Conservation (phyloP, 2,329 filamentous ascomycete species). For the Phialophora chinensis region DNA sequence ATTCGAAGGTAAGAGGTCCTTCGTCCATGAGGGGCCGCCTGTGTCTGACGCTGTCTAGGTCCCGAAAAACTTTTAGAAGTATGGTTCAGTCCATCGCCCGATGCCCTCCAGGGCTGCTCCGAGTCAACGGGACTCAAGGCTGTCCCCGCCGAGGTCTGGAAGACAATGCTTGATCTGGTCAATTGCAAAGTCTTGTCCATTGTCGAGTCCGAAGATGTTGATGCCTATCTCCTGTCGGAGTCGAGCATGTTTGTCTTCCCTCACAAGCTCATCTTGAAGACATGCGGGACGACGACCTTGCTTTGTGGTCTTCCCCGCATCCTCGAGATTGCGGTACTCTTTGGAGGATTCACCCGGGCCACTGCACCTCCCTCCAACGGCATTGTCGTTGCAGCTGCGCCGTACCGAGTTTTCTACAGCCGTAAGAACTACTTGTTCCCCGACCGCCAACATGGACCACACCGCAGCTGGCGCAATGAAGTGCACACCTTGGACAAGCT, state of each 20-base stretch:
- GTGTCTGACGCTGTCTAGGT: constrained; percentile 55
- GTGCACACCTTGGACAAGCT: constrained; percentile 90
- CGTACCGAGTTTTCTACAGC: constrained; percentile 97
- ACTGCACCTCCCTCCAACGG: constrained; percentile 70
- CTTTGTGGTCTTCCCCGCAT: constrained; percentile 87
- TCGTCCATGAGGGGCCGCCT: not conserved
- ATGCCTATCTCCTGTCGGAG: constrained; percentile 95
- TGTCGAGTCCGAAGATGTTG: constrained; percentile 88
- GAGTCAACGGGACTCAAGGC: constrained; percentile 82
- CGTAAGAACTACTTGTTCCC: constrained; percentile 98
- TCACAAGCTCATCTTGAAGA: constrained; percentile 99
- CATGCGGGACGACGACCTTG: constrained; percentile 94
- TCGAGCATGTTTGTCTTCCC: constrained; percentile 99
- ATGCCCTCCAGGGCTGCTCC: constrained; percentile 71
- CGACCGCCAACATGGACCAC: constrained; percentile 89
- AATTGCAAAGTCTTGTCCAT: constrained; percentile 98
- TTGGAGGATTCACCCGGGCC: constrained; percentile 87
- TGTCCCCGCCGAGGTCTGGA: constrained; percentile 84
- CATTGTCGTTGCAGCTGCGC: constrained; percentile 77
- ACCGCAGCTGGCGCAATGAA: constrained; percentile 97
- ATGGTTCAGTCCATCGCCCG: constrained; percentile 87
- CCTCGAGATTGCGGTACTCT: constrained; percentile 84
- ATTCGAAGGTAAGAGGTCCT: constrained; percentile 74
- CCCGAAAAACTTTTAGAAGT: constrained; percentile 98
- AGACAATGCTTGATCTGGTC: constrained; percentile 95